Evolutionary conservation across 345 rosid species (phyloP), one percentile per base, ranked within the genome.

Genomic region (Leavenworthia alabamica): DNA sequence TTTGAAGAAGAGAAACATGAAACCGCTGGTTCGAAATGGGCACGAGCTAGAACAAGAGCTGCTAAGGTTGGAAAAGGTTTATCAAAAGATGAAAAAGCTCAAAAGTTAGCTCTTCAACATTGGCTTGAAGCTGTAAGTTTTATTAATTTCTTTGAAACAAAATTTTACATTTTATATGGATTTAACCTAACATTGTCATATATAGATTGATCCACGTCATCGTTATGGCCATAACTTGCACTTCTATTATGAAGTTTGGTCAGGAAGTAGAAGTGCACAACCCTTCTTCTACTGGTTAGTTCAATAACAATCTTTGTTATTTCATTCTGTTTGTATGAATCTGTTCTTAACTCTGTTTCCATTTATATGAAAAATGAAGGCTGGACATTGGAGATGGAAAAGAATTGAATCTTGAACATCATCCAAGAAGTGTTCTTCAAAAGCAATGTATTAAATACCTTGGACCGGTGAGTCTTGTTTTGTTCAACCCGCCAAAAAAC

Each of bases 171-270:
- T 28, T 29, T 20, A n/a, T 49, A 1, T 68, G 54, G 16, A 45
- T 12, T 27, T 7, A 15, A 22, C 24, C 26, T 56, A 71, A 64
- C 2, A n/a, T 29, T 45, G 20, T 33, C 16, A 9, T 67, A 26
- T 36, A 55, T 72, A 86, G 96, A 89, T 89, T 40, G 96, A 89
- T 43, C 89, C 94, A 24, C 83, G 87, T 10, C 96, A 89, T 71
- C 81, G 96, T 12, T 89, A 89, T 73, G 96, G 96, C 31, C 96
- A 89, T 77, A 89, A 86, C 67, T 77, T 89, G 46, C 96, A 86
- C 49, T 78, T 84, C 58, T 89, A 89, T 72, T 86, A 89, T 46
- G 83, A 83, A 64, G 74, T 78, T 31, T 88, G 91, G 91, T 76
- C 74, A 36, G 79, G 64, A 40, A 85, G 84, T 82, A 85, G 39